Evolutionary conservation across 1,284 basidiomycete species (phyloP).

Genomic region (Gomphus bonarii): DNA sequence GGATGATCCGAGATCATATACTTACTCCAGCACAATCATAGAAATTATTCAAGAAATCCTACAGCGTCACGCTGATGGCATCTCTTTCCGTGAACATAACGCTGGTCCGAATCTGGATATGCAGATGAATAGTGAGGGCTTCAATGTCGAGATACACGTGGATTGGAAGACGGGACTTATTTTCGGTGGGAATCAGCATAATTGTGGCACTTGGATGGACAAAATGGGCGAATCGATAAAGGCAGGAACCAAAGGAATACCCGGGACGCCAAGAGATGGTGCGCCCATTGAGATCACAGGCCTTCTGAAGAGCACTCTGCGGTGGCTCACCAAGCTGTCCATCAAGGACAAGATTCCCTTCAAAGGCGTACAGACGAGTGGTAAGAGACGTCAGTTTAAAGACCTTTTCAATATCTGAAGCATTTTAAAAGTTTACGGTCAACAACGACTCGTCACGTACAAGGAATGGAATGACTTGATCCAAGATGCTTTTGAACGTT

Average conservation of each 20-base stretch:
- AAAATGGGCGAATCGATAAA: constrained; percentile 91
- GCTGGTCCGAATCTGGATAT: constrained; percentile 92
- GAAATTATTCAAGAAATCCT: constrained; percentile 95
- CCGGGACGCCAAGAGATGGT: constrained; percentile 92
- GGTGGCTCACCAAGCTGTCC: constrained; percentile 75
- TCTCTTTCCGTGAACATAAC: constrained; percentile 93
- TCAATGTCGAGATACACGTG: constrained; percentile 88
- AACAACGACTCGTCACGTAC: constrained; percentile 71
- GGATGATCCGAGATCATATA: constrained; percentile 80
- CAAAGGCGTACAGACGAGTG: constrained; percentile 73
- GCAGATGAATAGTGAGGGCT: constrained; percentile 91
- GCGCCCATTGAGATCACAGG: constrained; percentile 95
- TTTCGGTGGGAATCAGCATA: constrained; percentile 77
- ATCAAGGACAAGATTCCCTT: constrained; percentile 72
- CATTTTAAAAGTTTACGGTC: constrained; percentile 52
- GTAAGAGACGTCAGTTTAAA: constrained; percentile 35
- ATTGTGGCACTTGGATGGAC: constrained; percentile 94
- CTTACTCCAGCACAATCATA: constrained; percentile 73
- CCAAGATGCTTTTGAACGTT: constrained; percentile 80
- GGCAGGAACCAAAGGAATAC: constrained; percentile 89
- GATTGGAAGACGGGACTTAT: constrained; percentile 94
- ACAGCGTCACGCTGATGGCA: constrained; percentile 88
- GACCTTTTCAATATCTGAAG: constrained; percentile 7
- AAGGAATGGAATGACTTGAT: constrained; percentile 84
- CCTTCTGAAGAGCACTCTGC: constrained; percentile 83